A percentile compares a stretch with the other conserved stretches of the same genome.
phyloP scores from a whole-genome alignment of 1,284 basidiomycete genomes.

The Moesziomyces sp. region DNA sequence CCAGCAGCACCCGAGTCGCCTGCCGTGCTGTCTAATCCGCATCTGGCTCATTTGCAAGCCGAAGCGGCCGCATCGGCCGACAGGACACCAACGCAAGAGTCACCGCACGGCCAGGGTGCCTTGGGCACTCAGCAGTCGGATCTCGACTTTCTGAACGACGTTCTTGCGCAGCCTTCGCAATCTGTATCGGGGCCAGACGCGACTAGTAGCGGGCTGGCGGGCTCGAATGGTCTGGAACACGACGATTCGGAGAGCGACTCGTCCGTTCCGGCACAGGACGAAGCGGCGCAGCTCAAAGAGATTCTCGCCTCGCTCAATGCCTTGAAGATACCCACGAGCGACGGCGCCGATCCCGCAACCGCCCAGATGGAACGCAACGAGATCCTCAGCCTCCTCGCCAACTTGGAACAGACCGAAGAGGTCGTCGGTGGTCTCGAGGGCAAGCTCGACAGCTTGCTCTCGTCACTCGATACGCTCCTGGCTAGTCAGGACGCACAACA shows the following conservation, averaged over 20 bases:
- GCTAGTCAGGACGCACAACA: conserved; percentile 43
- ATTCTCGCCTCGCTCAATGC: conserved; percentile 43
- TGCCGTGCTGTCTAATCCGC: conserved; percentile 12
- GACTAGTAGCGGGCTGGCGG: neutral
- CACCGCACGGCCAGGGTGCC: conserved; percentile 18
- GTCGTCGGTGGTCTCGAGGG: conserved; percentile 43
- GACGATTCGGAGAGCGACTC: conserved; percentile 1
- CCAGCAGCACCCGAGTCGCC: conserved; percentile 4
- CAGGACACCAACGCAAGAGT: conserved; percentile 42
- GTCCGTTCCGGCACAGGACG: conserved; percentile 10
- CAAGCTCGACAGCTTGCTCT: conserved; percentile 36
- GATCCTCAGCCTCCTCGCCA: conserved; percentile 40
- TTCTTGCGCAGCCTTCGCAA: conserved; percentile 18
- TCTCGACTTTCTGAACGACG: conserved; percentile 40
- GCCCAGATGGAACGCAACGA: conserved; percentile 33
- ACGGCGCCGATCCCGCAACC: conserved; percentile 22
- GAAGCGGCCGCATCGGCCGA: conserved; percentile 9
- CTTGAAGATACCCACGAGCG: conserved; percentile 34
- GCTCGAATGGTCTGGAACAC: conserved; percentile 10
- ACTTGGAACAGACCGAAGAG: conserved; percentile 46
- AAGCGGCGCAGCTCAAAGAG: conserved; percentile 41
- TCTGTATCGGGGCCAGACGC: neutral
- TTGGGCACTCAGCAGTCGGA: conserved; percentile 32
- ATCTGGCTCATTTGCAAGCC: conserved; percentile 16
- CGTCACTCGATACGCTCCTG: conserved; percentile 37